phyloP scores from a whole-genome alignment of 495 filamentous ascomycete genomes.

The Tuber aestivum region DNA sequence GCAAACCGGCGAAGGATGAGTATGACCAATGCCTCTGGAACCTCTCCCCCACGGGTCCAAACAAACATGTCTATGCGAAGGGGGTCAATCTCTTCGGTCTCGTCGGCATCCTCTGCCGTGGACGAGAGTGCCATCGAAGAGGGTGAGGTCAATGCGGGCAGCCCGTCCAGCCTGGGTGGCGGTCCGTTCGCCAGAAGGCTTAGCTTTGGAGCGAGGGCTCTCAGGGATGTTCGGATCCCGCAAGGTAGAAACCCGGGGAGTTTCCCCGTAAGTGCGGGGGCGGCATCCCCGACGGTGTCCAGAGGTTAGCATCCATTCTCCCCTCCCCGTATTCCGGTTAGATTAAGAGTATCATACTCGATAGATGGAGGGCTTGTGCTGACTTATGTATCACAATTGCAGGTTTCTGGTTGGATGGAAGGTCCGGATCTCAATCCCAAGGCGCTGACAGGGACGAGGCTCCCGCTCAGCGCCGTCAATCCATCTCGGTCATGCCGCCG shows the following conservation, averaged over 20 bases:
- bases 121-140: constrained; percentile 84
- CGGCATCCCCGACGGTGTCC: constrained; percentile 33
- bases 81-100: constrained; percentile 66
- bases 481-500: constrained; percentile 43
- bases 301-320: constrained; percentile 31
- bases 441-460: constrained; percentile 20
- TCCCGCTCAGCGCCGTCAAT: constrained; percentile 33
- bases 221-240: constrained; percentile 59
- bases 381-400: neutral
- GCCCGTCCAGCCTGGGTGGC: constrained; percentile 51
- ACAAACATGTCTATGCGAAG: constrained; percentile 56
- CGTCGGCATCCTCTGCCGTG: constrained; percentile 65
- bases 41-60: constrained; percentile 53
- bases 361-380: neutral
- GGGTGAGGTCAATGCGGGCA: constrained; percentile 52
- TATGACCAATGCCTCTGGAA: constrained; percentile 73
- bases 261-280: constrained; percentile 14
- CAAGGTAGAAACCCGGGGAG: constrained; percentile 15
- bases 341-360: neutral
- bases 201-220: constrained; percentile 83
- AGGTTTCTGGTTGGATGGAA: constrained; percentile 39
- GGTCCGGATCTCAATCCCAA: constrained; percentile 21
- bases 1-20: constrained; percentile 74
- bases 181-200: constrained; percentile 73
- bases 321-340: neutral